Evolutionary conservation across 2,329 filamentous ascomycete species (phyloP), one percentile per base, ranked within the genome.

Genomic region (Emericellopsis cladophorae): DNA sequence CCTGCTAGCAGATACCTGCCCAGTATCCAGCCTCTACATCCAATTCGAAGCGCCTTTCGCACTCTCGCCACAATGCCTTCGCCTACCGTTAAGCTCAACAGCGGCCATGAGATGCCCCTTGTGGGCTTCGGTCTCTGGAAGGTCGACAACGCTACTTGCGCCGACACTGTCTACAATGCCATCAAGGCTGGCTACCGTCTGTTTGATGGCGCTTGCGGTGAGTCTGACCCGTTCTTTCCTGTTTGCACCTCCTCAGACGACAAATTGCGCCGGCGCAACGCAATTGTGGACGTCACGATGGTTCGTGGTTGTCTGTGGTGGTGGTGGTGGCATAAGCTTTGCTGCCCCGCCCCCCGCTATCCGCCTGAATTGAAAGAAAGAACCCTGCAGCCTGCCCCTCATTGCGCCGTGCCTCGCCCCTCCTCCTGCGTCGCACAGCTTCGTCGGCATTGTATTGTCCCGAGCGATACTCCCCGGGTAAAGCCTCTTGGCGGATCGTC

Each of bases 71-170:
- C 49, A 47, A 59, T 64, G 53, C 59, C 66, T 42, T 49, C 56
- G 22, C 56, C 57, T 39, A 74, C 62, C 44, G 65, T 80, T 59
- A 80, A 78, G 65, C 72, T 81, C 46, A 79, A 66, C 63, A 77
- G 68, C 60, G 76, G 78, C 61, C 56, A 73, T 51, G 68, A 82
- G 52, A 85, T 85, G 81, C 81, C 81, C 54, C 74, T 81, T 58
- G 79, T 85, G 49, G 81, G 81, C 60, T 84, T 84, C 57, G 81
- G 81, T 44, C 73, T 90, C 50, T 92, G 85, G 85, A 92, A 92
- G 68, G 82, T 92, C 48, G 76, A 77, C 59, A 83, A 82, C 50
- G 73, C 76, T 41, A 79, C 76, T 42, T 79, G 75, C 55, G 78
- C 84, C 52, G 83, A 90, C 52, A 76, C 75, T 45, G 79, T 90